A percentile compares a stretch with the other conserved stretches of the same genome.
Conservation (phyloP, 1,139 yeast genomes). For the Scheffersomyces illinoinensis region DNA sequence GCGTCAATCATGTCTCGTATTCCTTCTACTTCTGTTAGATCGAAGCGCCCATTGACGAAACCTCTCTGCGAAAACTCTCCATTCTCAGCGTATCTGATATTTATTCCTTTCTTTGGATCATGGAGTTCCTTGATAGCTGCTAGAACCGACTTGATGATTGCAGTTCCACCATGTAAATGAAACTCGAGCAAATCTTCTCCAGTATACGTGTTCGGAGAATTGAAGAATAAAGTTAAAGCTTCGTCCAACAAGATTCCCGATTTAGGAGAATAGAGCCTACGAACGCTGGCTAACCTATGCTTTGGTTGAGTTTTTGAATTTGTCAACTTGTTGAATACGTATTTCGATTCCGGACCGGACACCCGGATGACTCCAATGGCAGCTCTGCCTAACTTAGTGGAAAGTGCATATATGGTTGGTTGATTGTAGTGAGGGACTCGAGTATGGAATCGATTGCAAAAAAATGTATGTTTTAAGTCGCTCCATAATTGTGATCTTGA, state of each 20-base stretch:
- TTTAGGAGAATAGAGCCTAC: constrained; percentile 50
- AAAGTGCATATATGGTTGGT: constrained; percentile 86
- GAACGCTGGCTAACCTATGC: constrained; percentile 57
- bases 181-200: constrained; percentile 90
- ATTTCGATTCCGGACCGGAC: constrained; percentile 66
- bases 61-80: constrained; percentile 93
- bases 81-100: constrained; percentile 80
- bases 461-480: neutral
- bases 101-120: constrained; percentile 32
- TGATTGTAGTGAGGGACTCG: neutral
- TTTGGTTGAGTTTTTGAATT: constrained; percentile 34
- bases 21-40: constrained; percentile 87
- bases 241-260: constrained; percentile 61
- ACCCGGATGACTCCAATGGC: constrained; percentile 87
- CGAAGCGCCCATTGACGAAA: constrained; percentile 66
- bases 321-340: constrained; percentile 52
- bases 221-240: constrained; percentile 69
- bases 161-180: constrained; percentile 92
- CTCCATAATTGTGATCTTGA: neutral
- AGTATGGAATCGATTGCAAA: neutral
- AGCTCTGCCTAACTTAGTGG: constrained; percentile 78
- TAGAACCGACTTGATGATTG: constrained; percentile 72
- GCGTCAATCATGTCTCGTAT: constrained; percentile 88
- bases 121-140: constrained; percentile 60
- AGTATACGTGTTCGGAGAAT: constrained; percentile 81